Percentiles rank a stretch among this genome's conserved stretches.
phyloP scores from a whole-genome alignment of 108 stramenopile species.

The Conticribra weissflogii region DNA sequence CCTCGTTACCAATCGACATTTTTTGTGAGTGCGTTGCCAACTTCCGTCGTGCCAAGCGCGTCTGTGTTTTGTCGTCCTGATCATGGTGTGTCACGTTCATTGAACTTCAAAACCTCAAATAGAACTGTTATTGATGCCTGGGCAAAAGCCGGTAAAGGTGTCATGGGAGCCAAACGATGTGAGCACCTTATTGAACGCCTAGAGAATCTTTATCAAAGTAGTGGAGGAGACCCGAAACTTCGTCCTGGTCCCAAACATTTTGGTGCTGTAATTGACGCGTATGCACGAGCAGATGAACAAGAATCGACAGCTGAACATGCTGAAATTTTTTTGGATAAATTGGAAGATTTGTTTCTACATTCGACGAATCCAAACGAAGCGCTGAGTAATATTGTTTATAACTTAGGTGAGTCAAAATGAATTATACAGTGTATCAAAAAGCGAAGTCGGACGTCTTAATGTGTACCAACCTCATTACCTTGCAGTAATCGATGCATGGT shows the following conservation, averaged over 20 bases:
- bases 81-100: too few relatives aligned
- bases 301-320: constrained; percentile 39
- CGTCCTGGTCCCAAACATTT: constrained; percentile 35
- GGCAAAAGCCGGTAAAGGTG: constrained; percentile 35
- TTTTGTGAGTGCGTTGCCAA: neutral
- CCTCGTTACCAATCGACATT: too few relatives aligned
- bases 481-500: constrained; percentile 51
- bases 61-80: constrained; percentile 4
- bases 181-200: constrained; percentile 29
- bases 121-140: constrained; percentile 39
- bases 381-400: constrained; percentile 36
- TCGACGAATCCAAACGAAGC: constrained; percentile 20
- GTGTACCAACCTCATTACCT: neutral
- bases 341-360: constrained; percentile 36
- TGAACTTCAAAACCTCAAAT: too few relatives aligned
- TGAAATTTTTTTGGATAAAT: constrained; percentile 23
- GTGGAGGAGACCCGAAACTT: constrained; percentile 24
- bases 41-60: neutral
- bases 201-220: constrained; percentile 32
- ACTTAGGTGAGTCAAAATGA: constrained; percentile 24
- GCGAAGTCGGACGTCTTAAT: neutral
- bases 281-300: constrained; percentile 36
- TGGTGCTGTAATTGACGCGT: constrained; percentile 49
- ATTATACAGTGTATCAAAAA: neutral
- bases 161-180: constrained; percentile 40